Evolutionary conservation across 1,139 yeast genomes (phyloP), one percentile per base, ranked within the genome.

Genomic region (Kurtzmaniella quercitrusa): DNA sequence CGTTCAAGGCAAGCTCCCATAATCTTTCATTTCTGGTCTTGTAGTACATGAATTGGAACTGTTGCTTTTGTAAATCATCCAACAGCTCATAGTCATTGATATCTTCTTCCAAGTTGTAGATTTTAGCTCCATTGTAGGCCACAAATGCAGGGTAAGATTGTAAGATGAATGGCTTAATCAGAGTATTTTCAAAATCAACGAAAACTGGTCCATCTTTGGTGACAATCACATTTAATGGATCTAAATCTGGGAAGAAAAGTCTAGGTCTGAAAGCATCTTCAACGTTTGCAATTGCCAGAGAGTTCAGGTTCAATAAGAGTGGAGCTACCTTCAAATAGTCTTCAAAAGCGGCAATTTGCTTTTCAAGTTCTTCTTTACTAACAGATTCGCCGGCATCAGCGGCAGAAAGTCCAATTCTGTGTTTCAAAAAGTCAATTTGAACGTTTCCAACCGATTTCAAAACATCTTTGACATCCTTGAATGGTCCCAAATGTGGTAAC

Each of bases 11-110:
- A 50, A 77, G 65, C 64, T 91, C 98, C 91, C 95, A 93, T 46
- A 86, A 67, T 54, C 86, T 82, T 65, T 91, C 96, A 61, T 90
- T 89, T 73, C 96, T 84, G 7, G 98, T 90, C 63, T 91, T 82
- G 54, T 82, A 83, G 60, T 85, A 82, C 82, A 90, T 87, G 65
- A 85, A 90, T 57, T 83, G 83, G 56, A 86, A 87, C 58, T 90
- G 91, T 52, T 79, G 83, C 65, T 85, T 79, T 52, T 88, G 95
- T 38, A 77, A 67, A 29, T 84, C 94, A 42, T 79, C 79, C 65
- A 90, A 66, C 47, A 75, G 69, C 8, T 79, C 79, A 60, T 71
- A 90, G 42, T 80, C 83, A 38, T 86, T 89, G 47, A 89, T 75
- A 50, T 90, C 96, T 48, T 84, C 81, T 47, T 79, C 76, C 54